Evolutionary conservation across 164 flowering plant species (phyloP), one percentile per base, ranked within the genome.

Genomic region (Houttuynia cordata): DNA sequence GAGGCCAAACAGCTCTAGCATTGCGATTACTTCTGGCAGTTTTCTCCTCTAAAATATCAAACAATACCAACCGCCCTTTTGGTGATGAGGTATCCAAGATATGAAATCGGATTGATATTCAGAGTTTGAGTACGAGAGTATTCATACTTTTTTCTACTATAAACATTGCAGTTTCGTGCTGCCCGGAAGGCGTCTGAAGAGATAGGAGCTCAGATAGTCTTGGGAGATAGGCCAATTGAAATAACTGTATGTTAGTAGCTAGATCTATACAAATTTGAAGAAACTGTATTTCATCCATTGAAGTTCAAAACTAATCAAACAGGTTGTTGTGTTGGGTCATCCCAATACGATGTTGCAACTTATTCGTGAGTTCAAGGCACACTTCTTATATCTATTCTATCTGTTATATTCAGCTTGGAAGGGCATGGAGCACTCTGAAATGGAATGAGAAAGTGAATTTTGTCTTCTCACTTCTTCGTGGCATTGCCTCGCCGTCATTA

Each of bases 171-270:
- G 98, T 90, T 93, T 67, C 85, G 97, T 52, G 87, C 88, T 71
- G 98, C 97, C 71, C 77, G 88, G 53, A 88, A 74, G 71, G 81
- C 74, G 53, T 72, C 97, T 65, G 97, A 93, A 72, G 92, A 80
- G 67, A 57, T 89, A 67, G 94, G 97, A 64, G 94, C 97, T 67
- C 98, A 93, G 62, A 69, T 88, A 57, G 98, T 93, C 54, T 71
- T 93, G 79, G 97, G 98, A 45, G 98, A 93, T 74, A 78, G 98
- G 17, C 98, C 98, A 15, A 85, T 93, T 72, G 98, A 86, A 76
- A 93, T 93, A 68, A 93, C 98, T 55, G 98, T 92, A 76, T 53
- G 57, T 54, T 23, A 53, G 56, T 53, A 53, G 56, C 84, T 73
- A 24, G 23, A 59, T 64, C 24, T 42, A 22, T 14, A 17, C 53